Evolutionary conservation across 2,329 filamentous ascomycete species (phyloP).

Genomic region (Tolypocladium sp.): DNA sequence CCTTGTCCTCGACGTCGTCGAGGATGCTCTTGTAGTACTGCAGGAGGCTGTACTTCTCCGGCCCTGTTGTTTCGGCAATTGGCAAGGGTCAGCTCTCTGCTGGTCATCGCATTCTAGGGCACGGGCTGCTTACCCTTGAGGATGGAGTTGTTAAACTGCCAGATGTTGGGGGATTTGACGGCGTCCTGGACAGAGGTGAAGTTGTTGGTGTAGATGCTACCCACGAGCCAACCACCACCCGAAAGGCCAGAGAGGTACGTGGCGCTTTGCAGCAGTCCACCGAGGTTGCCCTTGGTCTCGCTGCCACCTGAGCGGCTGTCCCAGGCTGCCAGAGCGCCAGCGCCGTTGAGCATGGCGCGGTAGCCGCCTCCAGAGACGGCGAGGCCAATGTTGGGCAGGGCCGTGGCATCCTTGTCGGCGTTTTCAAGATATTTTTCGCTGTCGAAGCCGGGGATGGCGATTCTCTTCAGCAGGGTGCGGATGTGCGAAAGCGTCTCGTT

Average conservation of each 20-base stretch:
- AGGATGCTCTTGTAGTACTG: constrained; percentile 29
- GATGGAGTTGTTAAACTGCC: constrained; percentile 32
- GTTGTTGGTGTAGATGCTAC: constrained; percentile 78
- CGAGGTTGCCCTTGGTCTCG: constrained; percentile 52
- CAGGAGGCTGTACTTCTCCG: constrained; percentile 24
- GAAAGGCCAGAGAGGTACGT: constrained; percentile 78
- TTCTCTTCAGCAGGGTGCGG: constrained; percentile 59
- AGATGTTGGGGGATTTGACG: constrained; percentile 24
- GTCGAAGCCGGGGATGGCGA: constrained; percentile 72
- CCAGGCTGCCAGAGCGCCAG: constrained; percentile 69
- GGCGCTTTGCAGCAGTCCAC: constrained; percentile 69
- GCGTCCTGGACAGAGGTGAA: constrained; percentile 51
- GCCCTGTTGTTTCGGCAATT: constrained; percentile 13
- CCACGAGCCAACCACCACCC: constrained; percentile 76
- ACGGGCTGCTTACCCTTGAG: constrained; percentile 19
- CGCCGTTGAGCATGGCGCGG: constrained; percentile 76
- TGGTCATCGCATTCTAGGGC: neutral
- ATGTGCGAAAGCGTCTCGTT: constrained; percentile 68
- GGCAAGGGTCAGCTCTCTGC: neutral
- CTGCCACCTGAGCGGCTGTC: constrained; percentile 56
- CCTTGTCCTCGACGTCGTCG: constrained; percentile 24
- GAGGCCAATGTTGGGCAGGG: constrained; percentile 55
- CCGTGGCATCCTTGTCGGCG: constrained; percentile 18
- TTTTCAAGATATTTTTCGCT: constrained; percentile 56
- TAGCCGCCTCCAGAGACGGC: constrained; percentile 81